Percentiles rank a stretch among this genome's conserved stretches.
Evolutionary conservation across 2,329 filamentous ascomycete species (phyloP).

Genomic region (Cadophora luteo-olivacea): DNA sequence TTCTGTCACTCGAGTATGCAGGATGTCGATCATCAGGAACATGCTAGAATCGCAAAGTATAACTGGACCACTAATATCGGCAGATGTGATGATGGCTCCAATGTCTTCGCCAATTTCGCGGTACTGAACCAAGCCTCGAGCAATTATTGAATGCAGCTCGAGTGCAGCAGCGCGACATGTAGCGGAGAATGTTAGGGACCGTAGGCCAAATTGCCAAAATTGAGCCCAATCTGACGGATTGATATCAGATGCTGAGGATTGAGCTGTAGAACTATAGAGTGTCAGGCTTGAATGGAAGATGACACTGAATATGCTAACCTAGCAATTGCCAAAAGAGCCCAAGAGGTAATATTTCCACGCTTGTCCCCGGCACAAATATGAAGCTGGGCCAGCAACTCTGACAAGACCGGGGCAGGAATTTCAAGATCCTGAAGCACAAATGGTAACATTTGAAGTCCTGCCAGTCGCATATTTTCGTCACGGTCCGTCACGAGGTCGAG

Average conservation of each 20-base stretch:
- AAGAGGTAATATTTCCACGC: conserved; percentile 69
- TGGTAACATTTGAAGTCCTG: conserved; percentile 58
- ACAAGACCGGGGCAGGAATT: conserved; percentile 58
- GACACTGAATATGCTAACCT: conserved; percentile 61
- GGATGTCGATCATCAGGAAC: conserved; percentile 71
- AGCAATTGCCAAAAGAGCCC: conserved; percentile 84
- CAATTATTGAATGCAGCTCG: conserved; percentile 72
- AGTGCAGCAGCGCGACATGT: conserved; percentile 78
- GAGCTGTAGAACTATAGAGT: conserved; percentile 53
- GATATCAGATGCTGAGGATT: conserved; percentile 47
- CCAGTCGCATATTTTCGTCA: conserved; percentile 35
- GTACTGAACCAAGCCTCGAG: conserved; percentile 69
- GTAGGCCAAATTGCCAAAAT: conserved; percentile 75
- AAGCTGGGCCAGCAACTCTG: conserved; percentile 63
- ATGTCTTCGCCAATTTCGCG: conserved; percentile 71
- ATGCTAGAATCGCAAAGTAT: conserved; percentile 81
- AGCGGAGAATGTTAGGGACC: conserved; percentile 71
- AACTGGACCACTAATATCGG: conserved; percentile 83
- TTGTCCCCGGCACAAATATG: conserved; percentile 71
- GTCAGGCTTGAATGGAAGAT: conserved; percentile 16
- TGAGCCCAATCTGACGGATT: conserved; percentile 68
- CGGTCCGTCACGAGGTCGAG: conserved; percentile 38
- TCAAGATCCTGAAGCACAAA: conserved; percentile 55
- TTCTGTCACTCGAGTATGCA: conserved; percentile 69
- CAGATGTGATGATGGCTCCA: conserved; percentile 74